phyloP scores from a whole-genome alignment of 306 rosid species.

The Spatholobus suberectus region DNA sequence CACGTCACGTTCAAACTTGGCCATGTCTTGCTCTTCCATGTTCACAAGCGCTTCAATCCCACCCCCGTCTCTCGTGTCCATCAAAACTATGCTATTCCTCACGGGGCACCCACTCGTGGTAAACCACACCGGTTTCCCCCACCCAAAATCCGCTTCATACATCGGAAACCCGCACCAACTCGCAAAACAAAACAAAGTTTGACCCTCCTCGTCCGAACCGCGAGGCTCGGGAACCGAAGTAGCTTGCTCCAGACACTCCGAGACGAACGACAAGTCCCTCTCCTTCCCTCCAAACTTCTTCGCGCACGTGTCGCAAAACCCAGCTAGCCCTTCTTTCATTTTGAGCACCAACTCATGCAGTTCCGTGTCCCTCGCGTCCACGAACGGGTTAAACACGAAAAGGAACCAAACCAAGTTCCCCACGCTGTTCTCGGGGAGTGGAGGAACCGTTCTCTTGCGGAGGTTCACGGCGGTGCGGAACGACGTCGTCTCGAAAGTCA shows the following conservation, averaged over 20 bases:
- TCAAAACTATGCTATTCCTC: conserved; percentile 40
- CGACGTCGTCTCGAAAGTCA: background rate
- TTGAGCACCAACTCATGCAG: conserved; percentile 38
- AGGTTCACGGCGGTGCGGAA: conserved; percentile 36
- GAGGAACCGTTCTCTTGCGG: conserved; percentile 48
- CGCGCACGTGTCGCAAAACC: conserved; percentile 10
- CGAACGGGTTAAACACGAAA: background rate
- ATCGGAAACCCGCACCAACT: conserved; percentile 53
- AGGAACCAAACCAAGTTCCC: conserved; percentile 47
- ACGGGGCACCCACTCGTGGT: background rate
- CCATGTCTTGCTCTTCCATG: conserved; percentile 49
- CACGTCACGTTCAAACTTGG: conserved; percentile 31
- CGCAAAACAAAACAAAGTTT: background rate
- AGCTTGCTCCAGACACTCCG: conserved; percentile 12
- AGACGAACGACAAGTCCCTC: background rate
- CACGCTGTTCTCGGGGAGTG: conserved; percentile 26
- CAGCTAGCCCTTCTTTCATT: conserved; percentile 23
- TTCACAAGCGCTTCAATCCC: conserved; percentile 60
- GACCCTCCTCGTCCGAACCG: background rate
- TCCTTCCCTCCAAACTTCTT: conserved; percentile 27
- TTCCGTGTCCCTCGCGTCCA: background rate
- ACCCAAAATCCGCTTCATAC: conserved; percentile 59
- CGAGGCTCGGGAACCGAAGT: background rate
- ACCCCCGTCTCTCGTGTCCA: conserved; percentile 52
- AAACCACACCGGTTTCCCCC: conserved; percentile 63